phyloP scores from a whole-genome alignment of 1,139 yeast species.

The Sugiyamaella japonica region DNA sequence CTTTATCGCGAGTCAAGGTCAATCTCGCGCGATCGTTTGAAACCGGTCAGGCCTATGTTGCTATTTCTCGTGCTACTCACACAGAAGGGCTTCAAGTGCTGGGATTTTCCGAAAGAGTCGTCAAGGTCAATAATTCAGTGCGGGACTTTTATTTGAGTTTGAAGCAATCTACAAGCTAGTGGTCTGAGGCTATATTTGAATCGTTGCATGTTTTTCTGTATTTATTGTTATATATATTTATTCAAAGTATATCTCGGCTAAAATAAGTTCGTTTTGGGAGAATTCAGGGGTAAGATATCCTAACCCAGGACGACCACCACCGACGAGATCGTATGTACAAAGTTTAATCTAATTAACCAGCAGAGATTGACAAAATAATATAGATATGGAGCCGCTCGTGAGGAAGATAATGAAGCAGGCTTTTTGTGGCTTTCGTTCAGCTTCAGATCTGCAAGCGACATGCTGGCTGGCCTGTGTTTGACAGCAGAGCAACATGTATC shows the following conservation, averaged over 20 bases:
- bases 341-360: background rate
- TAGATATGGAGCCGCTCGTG: too few relatives aligned
- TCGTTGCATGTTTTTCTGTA: background rate
- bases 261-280: background rate
- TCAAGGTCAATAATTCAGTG: conserved; percentile 67
- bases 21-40: conserved; percentile 73
- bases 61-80: conserved; percentile 83
- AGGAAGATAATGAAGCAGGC: too few relatives aligned
- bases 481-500: too few relatives aligned
- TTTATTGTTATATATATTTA: background rate
- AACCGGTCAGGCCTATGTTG: conserved; percentile 87
- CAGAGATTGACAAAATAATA: too few relatives aligned
- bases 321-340: background rate
- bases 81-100: conserved; percentile 70
- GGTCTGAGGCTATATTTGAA: background rate
- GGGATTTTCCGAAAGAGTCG: conserved; percentile 64
- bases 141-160: conserved; percentile 60
- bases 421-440: too few relatives aligned
- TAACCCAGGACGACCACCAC: too few relatives aligned
- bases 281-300: conserved; percentile 1
- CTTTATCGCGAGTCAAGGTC: conserved; percentile 73
- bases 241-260: background rate
- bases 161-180: background rate
- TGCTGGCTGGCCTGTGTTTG: too few relatives aligned
- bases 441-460: too few relatives aligned